Percentiles rank a stretch among this genome's conserved stretches.
Evolutionary conservation across 495 filamentous ascomycete genomes (phyloP).

Genomic region (Beverwykella pulmonaria): DNA sequence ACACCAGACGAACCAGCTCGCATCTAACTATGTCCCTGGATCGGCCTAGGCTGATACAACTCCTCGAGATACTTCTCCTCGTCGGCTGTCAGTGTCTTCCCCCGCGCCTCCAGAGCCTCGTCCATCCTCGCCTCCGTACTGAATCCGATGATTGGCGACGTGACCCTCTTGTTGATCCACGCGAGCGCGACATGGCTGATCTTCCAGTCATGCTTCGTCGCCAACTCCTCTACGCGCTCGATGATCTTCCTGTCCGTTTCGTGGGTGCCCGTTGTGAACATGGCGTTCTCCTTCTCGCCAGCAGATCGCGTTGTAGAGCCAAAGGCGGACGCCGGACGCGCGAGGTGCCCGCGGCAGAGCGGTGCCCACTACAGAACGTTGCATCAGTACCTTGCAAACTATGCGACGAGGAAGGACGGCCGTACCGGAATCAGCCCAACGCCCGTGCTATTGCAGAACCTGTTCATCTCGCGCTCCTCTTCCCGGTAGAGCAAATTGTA

Average conservation of each 20-base stretch:
- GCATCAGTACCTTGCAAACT: not conserved
- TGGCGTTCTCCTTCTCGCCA: slow-evolving; percentile 33
- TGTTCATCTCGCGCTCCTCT: slow-evolving; percentile 49
- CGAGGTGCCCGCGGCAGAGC: slow-evolving; percentile 45
- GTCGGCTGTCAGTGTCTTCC: slow-evolving; percentile 38
- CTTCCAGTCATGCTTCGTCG: slow-evolving; percentile 48
- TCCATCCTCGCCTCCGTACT: slow-evolving; percentile 37
- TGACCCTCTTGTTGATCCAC: slow-evolving; percentile 46
- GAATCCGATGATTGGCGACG: slow-evolving; percentile 48
- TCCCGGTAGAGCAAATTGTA: slow-evolving; percentile 49
- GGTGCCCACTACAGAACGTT: slow-evolving; percentile 42
- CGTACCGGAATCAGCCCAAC: slow-evolving; percentile 45
- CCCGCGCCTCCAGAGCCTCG: slow-evolving; percentile 39
- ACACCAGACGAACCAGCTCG: too few relatives aligned
- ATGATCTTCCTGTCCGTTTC: slow-evolving; percentile 44
- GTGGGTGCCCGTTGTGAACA: slow-evolving; percentile 14
- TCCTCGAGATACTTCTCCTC: slow-evolving; percentile 43
- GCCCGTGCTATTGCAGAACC: slow-evolving; percentile 46
- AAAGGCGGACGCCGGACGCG: slow-evolving; percentile 38
- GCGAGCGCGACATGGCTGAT: slow-evolving; percentile 45
- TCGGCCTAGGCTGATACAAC: slow-evolving; percentile 34
- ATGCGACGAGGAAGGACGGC: not conserved
- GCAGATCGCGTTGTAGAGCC: slow-evolving; percentile 40
- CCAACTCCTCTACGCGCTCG: slow-evolving; percentile 46
- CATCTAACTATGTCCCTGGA: slow-evolving; percentile 35